These are phyloP conservation scores for Phaffomyces antillensis DNA, from an alignment of 805 yeast genomes.

Conservation along the genomic window DNA sequence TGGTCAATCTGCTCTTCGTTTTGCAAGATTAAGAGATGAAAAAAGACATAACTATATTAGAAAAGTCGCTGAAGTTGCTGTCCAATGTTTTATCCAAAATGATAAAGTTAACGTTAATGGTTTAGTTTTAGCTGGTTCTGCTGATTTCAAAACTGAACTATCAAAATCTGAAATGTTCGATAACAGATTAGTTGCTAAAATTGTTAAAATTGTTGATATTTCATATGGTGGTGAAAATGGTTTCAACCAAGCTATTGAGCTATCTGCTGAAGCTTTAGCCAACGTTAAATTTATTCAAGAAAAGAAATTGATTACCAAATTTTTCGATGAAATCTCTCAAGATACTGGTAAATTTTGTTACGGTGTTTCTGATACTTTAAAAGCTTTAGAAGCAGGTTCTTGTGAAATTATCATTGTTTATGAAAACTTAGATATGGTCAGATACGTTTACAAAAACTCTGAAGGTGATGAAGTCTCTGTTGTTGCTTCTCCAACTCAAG, in stretches of 20 bases:
- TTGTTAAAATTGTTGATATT: constrained; percentile 89
- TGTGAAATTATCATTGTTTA: constrained; percentile 88
- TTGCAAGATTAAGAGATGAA: constrained; percentile 97
- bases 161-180: constrained; percentile 92
- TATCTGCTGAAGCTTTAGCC: constrained; percentile 93
- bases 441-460: constrained; percentile 77
- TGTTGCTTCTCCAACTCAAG: constrained; percentile 63
- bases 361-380: constrained; percentile 93
- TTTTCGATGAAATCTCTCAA: constrained; percentile 95
- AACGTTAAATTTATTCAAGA: constrained; percentile 98
- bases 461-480: constrained; percentile 74
- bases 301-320: constrained; percentile 84
- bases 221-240: constrained; percentile 99
- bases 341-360: constrained; percentile 97
- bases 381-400: constrained; percentile 95
- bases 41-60: constrained; percentile 98
- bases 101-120: constrained; percentile 95
- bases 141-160: constrained; percentile 95
- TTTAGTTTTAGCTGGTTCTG: constrained; percentile 95
- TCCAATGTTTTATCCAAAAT: constrained; percentile 89
- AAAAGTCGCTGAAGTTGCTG: constrained; percentile 97
- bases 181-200: constrained; percentile 76
- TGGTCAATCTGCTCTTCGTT: constrained; percentile 99
- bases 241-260: constrained; percentile 97
- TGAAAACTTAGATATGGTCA: constrained; percentile 80